A percentile compares a stretch with the other conserved stretches of the same genome.
Conservation (phyloP, 495 filamentous ascomycete genomes). For the Clohesyomyces aquaticus region DNA sequence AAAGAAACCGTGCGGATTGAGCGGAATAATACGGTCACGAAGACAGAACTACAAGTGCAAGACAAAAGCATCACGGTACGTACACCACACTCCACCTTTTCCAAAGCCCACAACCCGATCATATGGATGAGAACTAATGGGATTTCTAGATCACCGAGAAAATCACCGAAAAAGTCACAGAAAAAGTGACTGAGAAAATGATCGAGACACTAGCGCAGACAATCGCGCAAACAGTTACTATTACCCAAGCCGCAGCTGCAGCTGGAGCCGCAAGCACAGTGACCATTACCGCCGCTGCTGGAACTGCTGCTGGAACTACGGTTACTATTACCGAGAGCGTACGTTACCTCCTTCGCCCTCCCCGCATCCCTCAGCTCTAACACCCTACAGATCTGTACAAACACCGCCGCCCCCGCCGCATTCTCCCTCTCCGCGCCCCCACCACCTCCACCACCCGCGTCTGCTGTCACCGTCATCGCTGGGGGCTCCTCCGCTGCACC, state of each 20-base stretch:
- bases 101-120: no score
- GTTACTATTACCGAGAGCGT: no score
- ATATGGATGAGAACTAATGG: constrained; percentile 92
- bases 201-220: not conserved
- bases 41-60: no score
- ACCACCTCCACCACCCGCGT: not conserved
- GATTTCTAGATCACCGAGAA: constrained; percentile 71
- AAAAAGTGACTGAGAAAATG: not conserved
- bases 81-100: no score
- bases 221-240: not conserved
- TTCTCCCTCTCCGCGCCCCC: constrained; percentile 6
- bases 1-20: constrained; percentile 12
- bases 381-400: no score
- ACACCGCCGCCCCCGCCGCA: no score
- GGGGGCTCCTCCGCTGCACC: constrained; percentile 5
- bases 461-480: constrained; percentile 11
- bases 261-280: constrained; percentile 14
- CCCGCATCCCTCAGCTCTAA: no score
- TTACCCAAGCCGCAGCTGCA: not conserved
- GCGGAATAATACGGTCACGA: not conserved
- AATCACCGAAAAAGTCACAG: constrained; percentile 9
- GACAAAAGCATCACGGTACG: not conserved
- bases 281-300: constrained; percentile 5
- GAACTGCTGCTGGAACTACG: constrained; percentile 1
- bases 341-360: no score